Evolutionary conservation across 2,329 filamentous ascomycete species (phyloP).

Genomic region (Gaeumannomyces sp.): DNA sequence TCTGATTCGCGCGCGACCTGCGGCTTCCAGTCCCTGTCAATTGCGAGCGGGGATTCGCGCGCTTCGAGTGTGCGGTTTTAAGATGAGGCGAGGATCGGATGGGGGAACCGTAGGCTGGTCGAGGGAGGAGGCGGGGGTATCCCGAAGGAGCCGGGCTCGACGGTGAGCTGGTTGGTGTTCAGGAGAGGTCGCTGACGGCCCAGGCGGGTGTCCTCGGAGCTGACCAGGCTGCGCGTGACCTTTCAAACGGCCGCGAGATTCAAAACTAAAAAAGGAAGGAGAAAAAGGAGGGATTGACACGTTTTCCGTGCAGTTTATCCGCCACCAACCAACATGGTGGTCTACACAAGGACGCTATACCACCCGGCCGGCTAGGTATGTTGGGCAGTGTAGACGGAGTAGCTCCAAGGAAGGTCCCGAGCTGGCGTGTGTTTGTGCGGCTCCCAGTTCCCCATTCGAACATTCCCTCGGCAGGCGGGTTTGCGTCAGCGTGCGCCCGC

Average conservation of each 20-base stretch:
- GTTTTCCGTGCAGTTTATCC: neutral
- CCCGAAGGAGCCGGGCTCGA: too few relatives aligned
- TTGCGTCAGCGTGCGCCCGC: constrained; percentile 15
- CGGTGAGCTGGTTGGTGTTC: neutral
- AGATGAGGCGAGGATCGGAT: neutral
- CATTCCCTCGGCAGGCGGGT: constrained; percentile 14
- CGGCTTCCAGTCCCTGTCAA: neutral
- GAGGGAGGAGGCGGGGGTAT: too few relatives aligned
- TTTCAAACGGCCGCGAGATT: neutral
- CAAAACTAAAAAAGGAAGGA: neutral
- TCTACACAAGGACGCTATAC: neutral
- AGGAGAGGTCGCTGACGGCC: neutral
- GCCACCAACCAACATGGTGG: neutral
- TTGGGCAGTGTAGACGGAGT: neutral
- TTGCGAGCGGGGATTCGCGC: neutral
- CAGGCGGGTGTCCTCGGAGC: too few relatives aligned
- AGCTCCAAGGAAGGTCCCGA: neutral
- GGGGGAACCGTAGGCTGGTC: too few relatives aligned
- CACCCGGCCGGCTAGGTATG: too few relatives aligned
- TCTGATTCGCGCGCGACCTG: neutral
- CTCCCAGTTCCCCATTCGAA: neutral
- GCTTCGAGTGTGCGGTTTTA: neutral
- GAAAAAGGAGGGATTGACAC: neutral
- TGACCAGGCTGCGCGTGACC: neutral
- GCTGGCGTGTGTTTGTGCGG: neutral